These are phyloP conservation scores for Pichia exigua DNA, from an alignment of 805 yeast genomes.

Conservation along the genomic window DNA sequence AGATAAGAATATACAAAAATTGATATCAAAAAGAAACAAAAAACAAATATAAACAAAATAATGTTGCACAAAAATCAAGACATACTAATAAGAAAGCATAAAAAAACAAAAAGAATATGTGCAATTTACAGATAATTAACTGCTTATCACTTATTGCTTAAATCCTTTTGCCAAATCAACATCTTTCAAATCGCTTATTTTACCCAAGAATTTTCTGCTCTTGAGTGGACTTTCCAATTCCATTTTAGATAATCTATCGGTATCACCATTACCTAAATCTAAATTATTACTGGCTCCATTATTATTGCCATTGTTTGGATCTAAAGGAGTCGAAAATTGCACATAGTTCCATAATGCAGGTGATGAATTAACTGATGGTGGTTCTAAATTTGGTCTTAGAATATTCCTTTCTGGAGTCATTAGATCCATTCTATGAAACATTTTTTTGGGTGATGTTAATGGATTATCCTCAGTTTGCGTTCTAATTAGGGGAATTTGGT, in stretches of 20 bases:
- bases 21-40: not conserved
- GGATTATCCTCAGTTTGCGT: not conserved
- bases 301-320: slow-evolving; percentile 12
- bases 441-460: slow-evolving; percentile 28
- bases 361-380: slow-evolving; percentile 47
- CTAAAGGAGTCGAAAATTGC: slow-evolving; percentile 47
- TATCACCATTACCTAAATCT: slow-evolving; percentile 1
- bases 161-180: slow-evolving; percentile 43
- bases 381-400: slow-evolving; percentile 21
- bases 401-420: slow-evolving; percentile 57
- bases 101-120: no score
- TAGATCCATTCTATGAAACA: slow-evolving; percentile 46
- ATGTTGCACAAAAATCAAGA: not conserved
- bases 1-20: not conserved
- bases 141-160: slow-evolving; percentile 29
- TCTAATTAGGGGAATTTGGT: not conserved
- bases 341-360: slow-evolving; percentile 94
- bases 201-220: slow-evolving; percentile 17
- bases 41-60: not conserved
- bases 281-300: not conserved
- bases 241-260: slow-evolving; percentile 12
- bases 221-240: slow-evolving; percentile 26
- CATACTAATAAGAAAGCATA: not conserved
- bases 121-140: not conserved
- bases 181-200: slow-evolving; percentile 36